Evolutionary conservation across 495 filamentous ascomycete species (phyloP), one percentile per base, ranked within the genome.

Genomic region (Hypoxylon lenormandii): DNA sequence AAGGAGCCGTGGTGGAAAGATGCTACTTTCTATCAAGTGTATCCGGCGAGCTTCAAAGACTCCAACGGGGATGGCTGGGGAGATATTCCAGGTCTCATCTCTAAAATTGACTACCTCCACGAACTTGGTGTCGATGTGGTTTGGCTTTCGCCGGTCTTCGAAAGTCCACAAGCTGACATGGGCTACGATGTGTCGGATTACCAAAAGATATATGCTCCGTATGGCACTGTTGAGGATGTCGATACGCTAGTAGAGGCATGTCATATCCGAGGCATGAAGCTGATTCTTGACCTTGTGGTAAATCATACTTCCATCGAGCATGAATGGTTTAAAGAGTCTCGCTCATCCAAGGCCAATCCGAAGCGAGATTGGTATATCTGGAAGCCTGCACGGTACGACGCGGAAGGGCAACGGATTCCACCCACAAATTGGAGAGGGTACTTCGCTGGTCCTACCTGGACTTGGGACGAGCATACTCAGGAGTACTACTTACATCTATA

Each of bases 291-390:
- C 73, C 76, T 92, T 19, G 90, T 93, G 0, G 85, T 92, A 37
- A 93, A 93, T 68, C 91, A 93, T 75, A 92, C 89, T n/a, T 89
- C 85, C n/a, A 86, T 91, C 60, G 83, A 92, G 78, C 89, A 92
- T 68, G 82, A 83, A 26, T 93, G 91, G 90, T 93, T 93, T 77
- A 80, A 86, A 66, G 83, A 91, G 54, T 89, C 89, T 5, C 80
- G 86, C 46, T 84, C 82, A 15, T 87, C 85, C 16, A 88, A 81
- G 64, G 79, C 84, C 51, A 88, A 82, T 62, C 77, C 85, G 38
- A 92, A 90, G 72, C 79, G 87, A 0, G 83, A 91, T 72, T 92
- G 87, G 86, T 92, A 93, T 70, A 85, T 92, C 66, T 92, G 90
- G 90, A 87, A 84, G 67, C 82, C 84, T 10, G 79, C 87, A 0